A percentile compares a stretch with the other conserved stretches of the same genome.
These are phyloP conservation scores for Suhomyces panamericanus DNA, from an alignment of 1,139 yeast species.

Conservation along the genomic window DNA sequence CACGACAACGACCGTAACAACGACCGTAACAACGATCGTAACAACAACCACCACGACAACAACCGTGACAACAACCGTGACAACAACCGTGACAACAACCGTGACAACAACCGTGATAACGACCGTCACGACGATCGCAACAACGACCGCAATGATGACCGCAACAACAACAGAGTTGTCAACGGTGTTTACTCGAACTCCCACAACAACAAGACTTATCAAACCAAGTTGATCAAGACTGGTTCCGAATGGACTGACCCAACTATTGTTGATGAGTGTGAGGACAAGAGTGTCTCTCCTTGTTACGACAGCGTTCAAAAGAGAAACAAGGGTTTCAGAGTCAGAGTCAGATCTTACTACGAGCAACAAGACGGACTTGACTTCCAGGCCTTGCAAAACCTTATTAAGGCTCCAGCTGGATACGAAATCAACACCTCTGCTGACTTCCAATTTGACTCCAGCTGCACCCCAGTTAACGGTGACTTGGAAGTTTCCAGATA, in stretches of 20 bases:
- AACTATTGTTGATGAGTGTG: not conserved
- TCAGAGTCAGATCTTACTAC: not conserved
- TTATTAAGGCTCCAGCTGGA: not conserved
- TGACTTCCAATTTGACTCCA: not conserved
- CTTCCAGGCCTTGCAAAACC: not conserved
- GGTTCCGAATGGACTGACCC: constrained; percentile 1
- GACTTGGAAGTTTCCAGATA: constrained; percentile 1
- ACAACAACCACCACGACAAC: not conserved
- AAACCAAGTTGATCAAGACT: not conserved
- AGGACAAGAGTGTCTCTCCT: not conserved
- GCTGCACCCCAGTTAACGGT: not conserved
- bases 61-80: too few species aligned
- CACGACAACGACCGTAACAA: not conserved
- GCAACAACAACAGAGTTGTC: not conserved
- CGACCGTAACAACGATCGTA: not conserved
- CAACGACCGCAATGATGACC: not conserved
- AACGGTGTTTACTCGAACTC: not conserved
- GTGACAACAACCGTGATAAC: not conserved
- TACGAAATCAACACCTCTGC: not conserved
- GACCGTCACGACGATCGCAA: not conserved
- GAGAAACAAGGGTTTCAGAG: not conserved
- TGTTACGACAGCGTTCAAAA: not conserved
- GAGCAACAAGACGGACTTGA: not conserved
- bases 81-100: too few species aligned
- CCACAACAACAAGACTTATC: not conserved